Percentiles rank a stretch among this genome's conserved stretches.
Conservation (phyloP, 768 basidiomycete genomes). For the Saitozyma podzolica region DNA sequence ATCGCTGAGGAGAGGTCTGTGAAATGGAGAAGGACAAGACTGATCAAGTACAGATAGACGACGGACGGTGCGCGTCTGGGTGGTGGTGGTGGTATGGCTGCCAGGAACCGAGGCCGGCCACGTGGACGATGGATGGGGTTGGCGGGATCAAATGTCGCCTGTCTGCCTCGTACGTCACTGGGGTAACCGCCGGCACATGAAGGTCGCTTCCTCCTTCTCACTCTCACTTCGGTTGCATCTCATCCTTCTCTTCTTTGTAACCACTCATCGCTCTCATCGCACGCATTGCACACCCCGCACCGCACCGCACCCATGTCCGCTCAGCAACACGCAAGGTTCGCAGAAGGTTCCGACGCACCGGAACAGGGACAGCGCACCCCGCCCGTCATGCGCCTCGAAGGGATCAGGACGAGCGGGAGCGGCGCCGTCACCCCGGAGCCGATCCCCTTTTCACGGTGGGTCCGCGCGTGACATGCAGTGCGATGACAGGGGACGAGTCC, state of each 20-base stretch:
- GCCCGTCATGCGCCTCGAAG: slow-evolving; percentile 23
- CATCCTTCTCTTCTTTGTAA: neutral
- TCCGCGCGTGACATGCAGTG: neutral
- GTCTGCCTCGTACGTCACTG: slow-evolving; percentile 1
- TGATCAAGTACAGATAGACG: too few relatives aligned
- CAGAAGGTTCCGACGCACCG: neutral
- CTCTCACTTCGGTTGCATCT: neutral
- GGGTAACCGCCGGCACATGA: neutral
- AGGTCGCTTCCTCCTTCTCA: neutral
- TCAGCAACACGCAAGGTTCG: too few relatives aligned
- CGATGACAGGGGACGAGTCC: too few relatives aligned
- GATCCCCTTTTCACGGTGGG: slow-evolving; percentile 47
- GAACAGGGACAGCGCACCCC: slow-evolving; percentile 18
- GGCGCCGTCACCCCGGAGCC: slow-evolving; percentile 13
- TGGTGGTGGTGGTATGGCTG: too few relatives aligned
- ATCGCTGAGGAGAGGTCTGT: neutral
- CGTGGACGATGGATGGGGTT: neutral
- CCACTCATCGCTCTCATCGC: too few relatives aligned
- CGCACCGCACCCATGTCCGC: too few relatives aligned
- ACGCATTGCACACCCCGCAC: too few relatives aligned
- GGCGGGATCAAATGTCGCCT: slow-evolving; percentile 7
- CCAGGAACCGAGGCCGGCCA: too few relatives aligned
- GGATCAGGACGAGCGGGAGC: neutral
- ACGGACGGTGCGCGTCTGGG: too few relatives aligned
- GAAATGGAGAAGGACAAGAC: too few relatives aligned